Evolutionary conservation across 164 flowering plant species (phyloP), one percentile per base, ranked within the genome.

Genomic region (Akebia trifoliata): DNA sequence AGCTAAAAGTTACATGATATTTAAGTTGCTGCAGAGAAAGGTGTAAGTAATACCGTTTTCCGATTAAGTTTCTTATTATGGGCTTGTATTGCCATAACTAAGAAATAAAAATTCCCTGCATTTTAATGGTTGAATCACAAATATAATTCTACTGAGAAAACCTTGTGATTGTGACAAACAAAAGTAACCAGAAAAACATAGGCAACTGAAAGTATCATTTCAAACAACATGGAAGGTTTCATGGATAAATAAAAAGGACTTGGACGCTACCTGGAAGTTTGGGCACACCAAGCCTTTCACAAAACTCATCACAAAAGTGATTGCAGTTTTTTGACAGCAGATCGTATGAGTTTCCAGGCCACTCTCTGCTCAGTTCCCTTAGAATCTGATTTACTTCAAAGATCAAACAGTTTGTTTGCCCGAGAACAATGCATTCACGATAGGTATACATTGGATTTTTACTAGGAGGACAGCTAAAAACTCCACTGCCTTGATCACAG

Each of bases 191-290:
- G n/a, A n/a, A n/a, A n/a, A n/a, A 1, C 12, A 6, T 14, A 12
- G 25, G 20, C n/a, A 11, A 18, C 18, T 9, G 8, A 12, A 28
- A 28, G 29, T 49, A 32, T 48, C 32, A 6, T 3, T 28, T 4
- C 43, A 26, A 26, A 11, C 1, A 52, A 20, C 10, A 52, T 34
- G 25, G 34, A 34, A 26, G 4, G 12, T 34, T n/a, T 24, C 8
- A 15, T 6, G 17, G 4, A 21, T 22, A 29, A 4, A 6, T 2
- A 9, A 11, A 17, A 39, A 42, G n/a, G n/a, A n/a, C n/a, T n/a
- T n/a, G n/a, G n/a, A n/a, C n/a, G n/a, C n/a, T 59, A 93, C 98
- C 98, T 73, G 98, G 98, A 74, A 85, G 88, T 72, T 87, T 90
- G 6, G 84, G 87, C 50, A 89, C 96, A 59, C 81, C 94, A 50